Base-by-base conservation (phyloP, 2,329 filamentous ascomycete genomes). In the Aurifilum marmelostoma region DNA sequence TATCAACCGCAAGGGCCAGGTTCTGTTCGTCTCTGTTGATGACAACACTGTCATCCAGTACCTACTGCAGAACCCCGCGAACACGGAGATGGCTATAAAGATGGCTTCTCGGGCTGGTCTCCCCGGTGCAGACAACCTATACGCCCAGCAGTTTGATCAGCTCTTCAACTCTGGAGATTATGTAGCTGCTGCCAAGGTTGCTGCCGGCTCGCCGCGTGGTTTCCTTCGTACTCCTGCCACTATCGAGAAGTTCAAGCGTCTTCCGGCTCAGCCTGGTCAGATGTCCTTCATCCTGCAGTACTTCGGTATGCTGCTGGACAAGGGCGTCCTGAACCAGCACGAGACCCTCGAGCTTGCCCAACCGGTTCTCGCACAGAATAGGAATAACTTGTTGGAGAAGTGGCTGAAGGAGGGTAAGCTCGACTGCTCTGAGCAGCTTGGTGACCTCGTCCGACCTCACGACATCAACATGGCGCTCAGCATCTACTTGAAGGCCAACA, bases 371-470 rank as follows among this genome's bases (percentile, higher is more conserved):
- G 89, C 92, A 68, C 96, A 99, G 81, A 96, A 94, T 79, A 90
- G 96, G 73, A 98, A 97, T 83, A 93, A 98, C 77, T 84, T 99
- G 34, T 87, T 99, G 37, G 96, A 98, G 82, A 99, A 99, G 82
- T 99, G 97, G 97, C 88, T 98, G 80, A 91, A 91, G 77, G 96
- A 98, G 82, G 92, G 93, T 81, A 99, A 99, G 85, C 87, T 99
- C 58, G 93, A 97, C 79, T 94, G 92, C 82, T 98, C 96, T 0
- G 96, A 99, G 83, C 93, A 97, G 80, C 88, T 99, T 63, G 96
- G 96, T 83, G 97, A 99, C 79, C 89, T 97, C 75, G 92, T 98
- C 64, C 92, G 96, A 62, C 87, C 92, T 27, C 93, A 97, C 75
- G 96, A 99, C 77, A 85, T 97, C 76, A 91, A 91, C 78, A 87